Conservation (phyloP, 768 basidiomycete genomes). For the Agaricus subrufescens region DNA sequence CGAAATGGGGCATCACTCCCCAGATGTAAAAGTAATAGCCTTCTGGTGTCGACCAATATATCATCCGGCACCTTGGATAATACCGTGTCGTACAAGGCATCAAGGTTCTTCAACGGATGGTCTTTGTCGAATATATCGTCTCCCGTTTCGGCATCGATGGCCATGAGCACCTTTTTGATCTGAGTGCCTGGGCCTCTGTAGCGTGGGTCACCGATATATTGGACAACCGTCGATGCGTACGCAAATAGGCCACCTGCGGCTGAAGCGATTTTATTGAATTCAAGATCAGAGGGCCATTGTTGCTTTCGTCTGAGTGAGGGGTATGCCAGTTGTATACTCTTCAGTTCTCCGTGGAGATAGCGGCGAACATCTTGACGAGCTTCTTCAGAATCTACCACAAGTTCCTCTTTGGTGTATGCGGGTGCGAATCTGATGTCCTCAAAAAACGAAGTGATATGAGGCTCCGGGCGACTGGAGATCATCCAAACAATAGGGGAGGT, state of each 20-base stretch:
- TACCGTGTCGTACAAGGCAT: too few relatives aligned
- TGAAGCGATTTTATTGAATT: constrained; percentile 11
- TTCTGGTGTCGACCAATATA: too few relatives aligned
- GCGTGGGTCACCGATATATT: constrained; percentile 13
- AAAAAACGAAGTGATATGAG: constrained; percentile 14
- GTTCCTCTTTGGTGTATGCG: neutral
- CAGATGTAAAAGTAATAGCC: too few relatives aligned
- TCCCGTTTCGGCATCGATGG: too few relatives aligned
- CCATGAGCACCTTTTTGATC: neutral
- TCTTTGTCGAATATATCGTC: too few relatives aligned
- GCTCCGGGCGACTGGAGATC: constrained; percentile 23
- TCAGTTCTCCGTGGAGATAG: constrained; percentile 1
- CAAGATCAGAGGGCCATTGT: constrained; percentile 15
- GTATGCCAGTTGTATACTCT: constrained; percentile 6
- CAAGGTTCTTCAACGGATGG: too few relatives aligned
- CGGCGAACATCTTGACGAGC: constrained; percentile 15
- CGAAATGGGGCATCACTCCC: too few relatives aligned
- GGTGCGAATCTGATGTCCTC: neutral
- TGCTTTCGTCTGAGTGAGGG: neutral
- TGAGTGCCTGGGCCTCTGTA: neutral
- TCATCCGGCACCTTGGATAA: too few relatives aligned
- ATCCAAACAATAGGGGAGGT: constrained; percentile 17
- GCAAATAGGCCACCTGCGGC: constrained; percentile 21
- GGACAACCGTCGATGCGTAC: constrained; percentile 17
- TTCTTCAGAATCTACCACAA: constrained; percentile 6